These are phyloP conservation scores for Penicillium psychrofluorescens DNA, from an alignment of 495 filamentous ascomycete genomes.

Conservation along the genomic window DNA sequence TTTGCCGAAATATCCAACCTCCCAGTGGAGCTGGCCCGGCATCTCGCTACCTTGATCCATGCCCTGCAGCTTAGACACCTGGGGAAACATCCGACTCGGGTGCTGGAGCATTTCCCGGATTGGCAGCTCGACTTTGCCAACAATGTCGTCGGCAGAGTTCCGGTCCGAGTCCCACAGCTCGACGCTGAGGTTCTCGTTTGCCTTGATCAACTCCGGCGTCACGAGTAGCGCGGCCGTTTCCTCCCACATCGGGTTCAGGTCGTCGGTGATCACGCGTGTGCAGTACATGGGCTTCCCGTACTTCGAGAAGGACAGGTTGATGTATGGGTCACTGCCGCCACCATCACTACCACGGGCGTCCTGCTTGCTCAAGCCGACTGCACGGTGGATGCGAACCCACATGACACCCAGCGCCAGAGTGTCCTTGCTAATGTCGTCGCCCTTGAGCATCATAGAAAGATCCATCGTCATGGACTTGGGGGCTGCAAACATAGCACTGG, in stretches of 20 bases:
- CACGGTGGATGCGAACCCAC: slow-evolving; percentile 87
- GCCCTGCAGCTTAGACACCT: slow-evolving; percentile 76
- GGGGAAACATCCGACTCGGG: slow-evolving; percentile 83
- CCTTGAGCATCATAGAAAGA: slow-evolving; percentile 79
- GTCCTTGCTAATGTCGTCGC: slow-evolving; percentile 87
- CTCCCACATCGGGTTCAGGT: slow-evolving; percentile 89
- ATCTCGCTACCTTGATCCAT: slow-evolving; percentile 77
- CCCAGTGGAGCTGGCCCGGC: slow-evolving; percentile 93
- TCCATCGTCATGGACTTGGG: slow-evolving; percentile 95
- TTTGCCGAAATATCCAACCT: slow-evolving; percentile 90
- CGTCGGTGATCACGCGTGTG: slow-evolving; percentile 88
- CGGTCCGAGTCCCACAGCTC: slow-evolving; percentile 94
- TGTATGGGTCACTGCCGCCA: slow-evolving; percentile 91
- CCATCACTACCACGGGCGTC: slow-evolving; percentile 74
- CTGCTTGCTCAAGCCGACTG: slow-evolving; percentile 82
- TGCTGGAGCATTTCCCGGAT: slow-evolving; percentile 94
- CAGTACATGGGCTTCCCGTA: slow-evolving; percentile 98
- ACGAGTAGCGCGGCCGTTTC: slow-evolving; percentile 84
- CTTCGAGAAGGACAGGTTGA: slow-evolving; percentile 68
- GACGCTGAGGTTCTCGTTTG: slow-evolving; percentile 82
- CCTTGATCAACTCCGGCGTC: slow-evolving; percentile 83
- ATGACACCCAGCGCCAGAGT: slow-evolving; percentile 76
- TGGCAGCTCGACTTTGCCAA: slow-evolving; percentile 87
- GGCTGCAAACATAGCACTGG: slow-evolving; percentile 84
- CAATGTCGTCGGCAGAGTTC: slow-evolving; percentile 83